These are phyloP conservation scores for Alternaria sp. DNA, from an alignment of 2,329 filamentous ascomycete genomes.

Conservation along the genomic window DNA sequence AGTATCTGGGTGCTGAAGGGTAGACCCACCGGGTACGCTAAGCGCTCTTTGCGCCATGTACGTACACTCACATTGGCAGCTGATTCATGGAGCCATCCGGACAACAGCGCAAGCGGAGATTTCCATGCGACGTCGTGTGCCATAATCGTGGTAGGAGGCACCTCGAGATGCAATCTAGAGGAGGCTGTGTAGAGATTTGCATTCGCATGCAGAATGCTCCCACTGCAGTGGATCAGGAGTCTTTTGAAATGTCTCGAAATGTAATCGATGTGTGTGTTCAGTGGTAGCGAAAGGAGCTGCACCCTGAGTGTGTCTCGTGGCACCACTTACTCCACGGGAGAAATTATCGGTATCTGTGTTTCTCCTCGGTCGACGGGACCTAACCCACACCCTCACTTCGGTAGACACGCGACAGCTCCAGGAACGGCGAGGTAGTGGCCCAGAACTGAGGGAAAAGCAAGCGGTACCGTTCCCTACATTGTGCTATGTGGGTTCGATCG, in stretches of 20 bases:
- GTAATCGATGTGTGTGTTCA: not conserved
- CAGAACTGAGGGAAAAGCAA: constrained; percentile 6
- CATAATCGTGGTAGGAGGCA: not conserved
- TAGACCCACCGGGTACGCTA: not conserved
- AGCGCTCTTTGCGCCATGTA: not conserved
- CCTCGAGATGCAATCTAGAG: not conserved
- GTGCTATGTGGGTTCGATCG: not conserved
- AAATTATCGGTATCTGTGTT: not conserved
- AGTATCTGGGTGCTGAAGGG: not conserved
- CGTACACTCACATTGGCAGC: not conserved
- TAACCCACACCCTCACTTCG: not conserved
- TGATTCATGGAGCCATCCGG: not conserved
- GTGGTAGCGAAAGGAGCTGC: not conserved
- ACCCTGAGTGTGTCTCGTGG: not conserved
- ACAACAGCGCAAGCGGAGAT: constrained; percentile 1
- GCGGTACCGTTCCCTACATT: constrained; percentile 1
- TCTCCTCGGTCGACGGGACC: not conserved
- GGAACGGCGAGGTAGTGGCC: not conserved
- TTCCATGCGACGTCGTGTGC: not conserved
- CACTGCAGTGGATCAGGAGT: not conserved
- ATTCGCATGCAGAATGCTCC: not conserved
- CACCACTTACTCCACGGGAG: not conserved
- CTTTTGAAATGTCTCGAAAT: not conserved
- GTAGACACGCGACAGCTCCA: not conserved
- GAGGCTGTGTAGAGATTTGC: not conserved